A percentile compares a stretch with the other conserved stretches of the same genome.
Conservation (phyloP, 2,329 filamentous ascomycete species). For the Reticulascus tulasneorum region DNA sequence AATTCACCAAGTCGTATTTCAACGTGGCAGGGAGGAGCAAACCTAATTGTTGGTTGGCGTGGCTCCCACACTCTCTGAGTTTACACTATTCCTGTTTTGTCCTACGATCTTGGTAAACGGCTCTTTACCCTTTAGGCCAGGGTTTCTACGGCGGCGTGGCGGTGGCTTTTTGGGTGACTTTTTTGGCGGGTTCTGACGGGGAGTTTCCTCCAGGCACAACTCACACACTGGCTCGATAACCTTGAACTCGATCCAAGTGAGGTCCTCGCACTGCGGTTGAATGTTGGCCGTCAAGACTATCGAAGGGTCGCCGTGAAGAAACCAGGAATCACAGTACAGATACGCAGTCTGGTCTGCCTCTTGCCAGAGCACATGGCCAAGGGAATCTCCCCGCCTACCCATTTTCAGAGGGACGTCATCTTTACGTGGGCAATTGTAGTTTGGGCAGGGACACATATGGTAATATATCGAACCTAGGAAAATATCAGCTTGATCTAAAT, state of each 20-base stretch:
- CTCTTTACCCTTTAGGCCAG: not conserved
- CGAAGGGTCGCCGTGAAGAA: not conserved
- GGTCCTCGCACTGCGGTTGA: slow-evolving; percentile 1
- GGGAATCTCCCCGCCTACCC: not conserved
- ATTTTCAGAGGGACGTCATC: not conserved
- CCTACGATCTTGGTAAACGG: slow-evolving; percentile 1
- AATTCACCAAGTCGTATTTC: no score
- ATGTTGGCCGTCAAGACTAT: not conserved
- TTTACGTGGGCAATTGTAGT: not conserved
- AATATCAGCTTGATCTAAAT: no score
- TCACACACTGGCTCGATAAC: not conserved
- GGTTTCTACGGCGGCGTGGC: not conserved
- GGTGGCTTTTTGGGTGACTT: no score
- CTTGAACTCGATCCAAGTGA: not conserved
- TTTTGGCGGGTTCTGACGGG: not conserved
- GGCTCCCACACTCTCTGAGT: not conserved
- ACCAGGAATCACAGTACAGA: slow-evolving; percentile 5
- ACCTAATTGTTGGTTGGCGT: not conserved
- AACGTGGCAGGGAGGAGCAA: not conserved
- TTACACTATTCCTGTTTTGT: not conserved
- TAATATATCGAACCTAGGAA: not conserved
- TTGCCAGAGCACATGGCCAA: not conserved
- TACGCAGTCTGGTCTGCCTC: not conserved
- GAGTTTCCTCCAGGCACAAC: not conserved
- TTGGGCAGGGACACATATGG: slow-evolving; percentile 1